These are phyloP conservation scores for Epipyxis sp. DNA, from an alignment of 108 stramenopile genomes.

Conservation along the genomic window DNA sequence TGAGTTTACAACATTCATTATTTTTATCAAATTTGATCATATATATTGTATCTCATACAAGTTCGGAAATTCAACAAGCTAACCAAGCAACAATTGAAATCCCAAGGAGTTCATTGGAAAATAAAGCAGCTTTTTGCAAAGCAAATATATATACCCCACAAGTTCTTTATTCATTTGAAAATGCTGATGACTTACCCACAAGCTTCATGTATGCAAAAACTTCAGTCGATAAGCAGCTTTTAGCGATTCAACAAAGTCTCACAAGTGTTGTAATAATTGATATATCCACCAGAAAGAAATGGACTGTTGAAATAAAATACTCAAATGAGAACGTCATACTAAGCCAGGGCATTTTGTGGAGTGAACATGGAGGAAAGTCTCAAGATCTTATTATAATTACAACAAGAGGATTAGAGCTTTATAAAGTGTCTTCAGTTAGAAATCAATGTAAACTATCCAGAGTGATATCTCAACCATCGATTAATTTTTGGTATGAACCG, in stretches of 20 bases:
- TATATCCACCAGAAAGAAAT: background rate
- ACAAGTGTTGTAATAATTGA: background rate
- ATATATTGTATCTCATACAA: too few species aligned
- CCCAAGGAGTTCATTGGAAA: too few species aligned
- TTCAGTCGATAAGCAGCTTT: background rate
- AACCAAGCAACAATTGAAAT: too few species aligned
- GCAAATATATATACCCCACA: too few species aligned
- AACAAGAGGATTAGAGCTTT: background rate
- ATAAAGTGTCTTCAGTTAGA: background rate
- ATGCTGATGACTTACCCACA: background rate
- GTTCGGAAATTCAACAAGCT: too few species aligned
- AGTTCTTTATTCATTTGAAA: background rate
- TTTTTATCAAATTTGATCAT: too few species aligned
- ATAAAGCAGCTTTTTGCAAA: too few species aligned
- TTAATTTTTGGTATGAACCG: background rate
- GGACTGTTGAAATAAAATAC: background rate
- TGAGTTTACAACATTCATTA: too few species aligned
- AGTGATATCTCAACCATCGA: background rate
- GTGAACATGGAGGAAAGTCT: slow-evolving; percentile 14
- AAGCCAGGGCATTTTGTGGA: background rate
- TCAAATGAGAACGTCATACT: background rate
- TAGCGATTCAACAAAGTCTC: background rate
- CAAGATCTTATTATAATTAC: background rate
- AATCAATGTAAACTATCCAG: background rate
- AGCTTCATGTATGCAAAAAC: background rate